Evolutionary conservation across 2,329 filamentous ascomycete genomes (phyloP), one percentile per base, ranked within the genome.

Genomic region (Fusarium aywerte): DNA sequence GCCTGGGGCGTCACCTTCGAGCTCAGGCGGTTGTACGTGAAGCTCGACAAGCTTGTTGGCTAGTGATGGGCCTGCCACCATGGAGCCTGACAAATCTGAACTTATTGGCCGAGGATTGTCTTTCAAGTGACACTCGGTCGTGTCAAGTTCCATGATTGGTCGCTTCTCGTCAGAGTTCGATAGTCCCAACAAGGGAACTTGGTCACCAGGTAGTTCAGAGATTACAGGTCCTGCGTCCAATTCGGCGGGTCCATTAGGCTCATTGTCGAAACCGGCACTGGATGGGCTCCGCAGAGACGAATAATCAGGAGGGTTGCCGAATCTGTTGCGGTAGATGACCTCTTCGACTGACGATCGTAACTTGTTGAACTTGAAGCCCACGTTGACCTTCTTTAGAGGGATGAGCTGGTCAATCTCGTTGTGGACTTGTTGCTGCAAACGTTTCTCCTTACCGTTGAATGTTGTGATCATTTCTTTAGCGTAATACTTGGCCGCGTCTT

Each of bases 281-380:
- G 68, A 72, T 0, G 71, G 56, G 12, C 71, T 72, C 11, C 44
- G 44, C 1, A 69, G 6, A 2, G 69, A 69, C 1, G 60, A 18
- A 31, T 65, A 62, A 8, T 58, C 68, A 0, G 58, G 65, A 2
- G 62, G 42, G 1, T 45, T 65, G 0, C 39, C 67, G 1, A 73
- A 73, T 4, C 71, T 70, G 32, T 73, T 69, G 16, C 50, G 53
- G 8, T 73, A 72, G 13, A 73, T 59, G 2, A 72, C 57, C 3
- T 69, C 54, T 20, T 73, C 69, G 1, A 73, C 44, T 0, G 43
- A 44, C 1, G 39, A 52, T 29, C 71, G 63, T 1, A 73, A 40
- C 7, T 71, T 72, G 35, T 73, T 73, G 23, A 73, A 73, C 16
- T 62, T 73, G 49, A 72, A 73, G 1, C 65, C 71, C 2, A 73